Conservation (phyloP, 179 eudicot genomes). For the Beta corolliflora region DNA sequence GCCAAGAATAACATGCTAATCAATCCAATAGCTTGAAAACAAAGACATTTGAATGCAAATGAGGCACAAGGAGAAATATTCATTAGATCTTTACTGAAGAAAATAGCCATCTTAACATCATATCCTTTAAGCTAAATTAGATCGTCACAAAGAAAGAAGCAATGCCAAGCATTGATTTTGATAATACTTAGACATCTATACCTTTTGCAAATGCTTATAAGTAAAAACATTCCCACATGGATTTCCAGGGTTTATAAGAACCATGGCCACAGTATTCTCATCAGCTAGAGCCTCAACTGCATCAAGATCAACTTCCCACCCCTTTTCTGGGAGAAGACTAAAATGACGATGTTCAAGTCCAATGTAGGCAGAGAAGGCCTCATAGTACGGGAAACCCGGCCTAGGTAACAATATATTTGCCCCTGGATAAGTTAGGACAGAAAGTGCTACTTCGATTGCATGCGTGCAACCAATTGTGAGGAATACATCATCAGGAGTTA, state of each 20-base stretch:
- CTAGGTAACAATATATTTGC: constrained; percentile 67
- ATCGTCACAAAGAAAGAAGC: background rate
- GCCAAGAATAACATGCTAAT: background rate
- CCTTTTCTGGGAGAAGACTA: constrained; percentile 59
- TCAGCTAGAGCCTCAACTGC: constrained; percentile 52
- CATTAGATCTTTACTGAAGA: too few species aligned
- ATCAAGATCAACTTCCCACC: constrained; percentile 71
- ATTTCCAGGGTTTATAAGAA: constrained; percentile 73
- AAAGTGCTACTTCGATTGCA: constrained; percentile 50
- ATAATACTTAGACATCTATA: background rate
- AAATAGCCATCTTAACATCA: background rate
- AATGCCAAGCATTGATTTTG: too few species aligned
- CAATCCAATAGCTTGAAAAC: background rate
- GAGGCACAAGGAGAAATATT: background rate
- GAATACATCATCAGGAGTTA: constrained; percentile 63
- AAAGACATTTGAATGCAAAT: background rate
- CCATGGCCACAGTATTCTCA: constrained; percentile 68
- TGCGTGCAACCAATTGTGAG: constrained; percentile 62
- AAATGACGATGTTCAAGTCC: constrained; percentile 54
- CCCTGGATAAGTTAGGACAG: constrained; percentile 50
- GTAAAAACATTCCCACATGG: constrained; percentile 76
- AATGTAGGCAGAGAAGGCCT: constrained; percentile 37
- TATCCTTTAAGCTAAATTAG: background rate
- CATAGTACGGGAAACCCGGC: constrained; percentile 66
- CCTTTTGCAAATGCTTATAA: constrained; percentile 53